These are phyloP conservation scores for Amauroascus niger DNA, from an alignment of 2,329 filamentous ascomycete genomes.

Conservation along the genomic window DNA sequence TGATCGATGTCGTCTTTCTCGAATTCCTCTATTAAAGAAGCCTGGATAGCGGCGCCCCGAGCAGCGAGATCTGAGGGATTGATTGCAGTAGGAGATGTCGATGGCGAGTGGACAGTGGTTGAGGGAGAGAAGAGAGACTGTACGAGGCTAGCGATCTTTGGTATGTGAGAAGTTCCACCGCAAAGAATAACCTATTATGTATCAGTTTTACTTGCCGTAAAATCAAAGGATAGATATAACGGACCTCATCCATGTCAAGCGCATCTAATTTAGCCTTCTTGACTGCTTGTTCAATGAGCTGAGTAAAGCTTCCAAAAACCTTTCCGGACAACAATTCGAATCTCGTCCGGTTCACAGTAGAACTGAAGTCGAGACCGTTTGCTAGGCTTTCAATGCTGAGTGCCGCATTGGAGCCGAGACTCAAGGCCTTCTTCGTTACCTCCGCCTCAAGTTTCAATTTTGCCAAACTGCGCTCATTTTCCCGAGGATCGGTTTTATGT, in stretches of 20 bases:
- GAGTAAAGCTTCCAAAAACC: slow-evolving; percentile 78
- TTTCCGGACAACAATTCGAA: slow-evolving; percentile 84
- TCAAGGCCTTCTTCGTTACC: slow-evolving; percentile 82
- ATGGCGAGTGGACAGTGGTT: slow-evolving; percentile 71
- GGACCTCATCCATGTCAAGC: slow-evolving; percentile 74
- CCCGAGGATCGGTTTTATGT: slow-evolving; percentile 77
- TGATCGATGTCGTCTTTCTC: slow-evolving; percentile 89
- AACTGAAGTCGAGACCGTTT: slow-evolving; percentile 81
- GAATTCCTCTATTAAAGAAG: slow-evolving; percentile 87
- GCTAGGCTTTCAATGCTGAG: slow-evolving; percentile 89
- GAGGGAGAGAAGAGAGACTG: slow-evolving; percentile 68
- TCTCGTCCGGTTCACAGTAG: slow-evolving; percentile 83
- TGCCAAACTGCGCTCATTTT: slow-evolving; percentile 69
- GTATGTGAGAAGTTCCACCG: slow-evolving; percentile 86
- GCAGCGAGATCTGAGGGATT: slow-evolving; percentile 88
- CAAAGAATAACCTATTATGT: slow-evolving; percentile 64
- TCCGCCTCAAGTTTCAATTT: slow-evolving; percentile 91
- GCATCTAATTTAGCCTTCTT: slow-evolving; percentile 89
- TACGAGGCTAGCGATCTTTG: slow-evolving; percentile 78
- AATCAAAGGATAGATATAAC: neutral
- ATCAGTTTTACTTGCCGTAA: slow-evolving; percentile 7
- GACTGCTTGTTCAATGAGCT: slow-evolving; percentile 71
- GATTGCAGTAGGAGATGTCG: slow-evolving; percentile 65
- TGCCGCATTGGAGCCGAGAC: slow-evolving; percentile 74
- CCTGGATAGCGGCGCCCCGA: slow-evolving; percentile 89